A percentile compares a stretch with the other conserved stretches of the same genome.
These are phyloP conservation scores for Kickxella alabastrina DNA, from an alignment of 192 early-diverging fungal species.

Conservation along the genomic window DNA sequence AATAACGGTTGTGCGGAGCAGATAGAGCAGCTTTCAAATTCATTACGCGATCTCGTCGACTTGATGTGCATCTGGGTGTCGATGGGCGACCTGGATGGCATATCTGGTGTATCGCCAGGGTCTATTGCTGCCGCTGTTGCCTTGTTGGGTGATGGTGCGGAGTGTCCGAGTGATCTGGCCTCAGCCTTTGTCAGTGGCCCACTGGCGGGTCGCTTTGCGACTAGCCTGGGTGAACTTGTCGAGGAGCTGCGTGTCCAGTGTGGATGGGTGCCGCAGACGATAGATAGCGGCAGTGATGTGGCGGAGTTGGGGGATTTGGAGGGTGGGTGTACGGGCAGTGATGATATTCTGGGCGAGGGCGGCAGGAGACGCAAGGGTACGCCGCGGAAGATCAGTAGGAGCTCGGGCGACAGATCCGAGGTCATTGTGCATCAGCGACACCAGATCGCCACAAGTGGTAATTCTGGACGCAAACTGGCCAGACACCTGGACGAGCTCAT, in stretches of 20 bases:
- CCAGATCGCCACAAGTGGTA: not conserved
- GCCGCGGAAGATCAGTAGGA: slow-evolving; percentile 30
- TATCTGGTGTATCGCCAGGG: not conserved
- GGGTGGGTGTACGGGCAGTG: too few species aligned
- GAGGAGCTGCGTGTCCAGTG: slow-evolving; percentile 49
- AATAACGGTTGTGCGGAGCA: not conserved
- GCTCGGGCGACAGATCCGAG: slow-evolving; percentile 27
- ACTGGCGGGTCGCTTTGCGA: slow-evolving; percentile 16
- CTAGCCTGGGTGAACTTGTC: slow-evolving; percentile 20
- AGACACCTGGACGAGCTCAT: slow-evolving; percentile 48
- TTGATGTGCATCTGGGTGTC: slow-evolving; percentile 46
- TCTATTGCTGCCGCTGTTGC: not conserved
- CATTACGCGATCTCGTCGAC: slow-evolving; percentile 35
- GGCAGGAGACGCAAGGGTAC: slow-evolving; percentile 43
- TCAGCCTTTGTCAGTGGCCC: slow-evolving; percentile 38
- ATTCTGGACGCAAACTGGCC: slow-evolving; percentile 35
- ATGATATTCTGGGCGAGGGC: slow-evolving; percentile 6
- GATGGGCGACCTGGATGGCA: slow-evolving; percentile 18
- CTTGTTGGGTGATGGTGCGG: not conserved
- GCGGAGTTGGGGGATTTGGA: too few species aligned
- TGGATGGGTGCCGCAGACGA: slow-evolving; percentile 36
- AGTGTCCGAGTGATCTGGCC: slow-evolving; percentile 20
- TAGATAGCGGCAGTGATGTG: too few species aligned
- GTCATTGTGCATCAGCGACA: slow-evolving; percentile 42
- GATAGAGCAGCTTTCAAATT: slow-evolving; percentile 5